Evolutionary conservation across 805 yeast species (phyloP).

Genomic region (Kodamaea leandrae): DNA sequence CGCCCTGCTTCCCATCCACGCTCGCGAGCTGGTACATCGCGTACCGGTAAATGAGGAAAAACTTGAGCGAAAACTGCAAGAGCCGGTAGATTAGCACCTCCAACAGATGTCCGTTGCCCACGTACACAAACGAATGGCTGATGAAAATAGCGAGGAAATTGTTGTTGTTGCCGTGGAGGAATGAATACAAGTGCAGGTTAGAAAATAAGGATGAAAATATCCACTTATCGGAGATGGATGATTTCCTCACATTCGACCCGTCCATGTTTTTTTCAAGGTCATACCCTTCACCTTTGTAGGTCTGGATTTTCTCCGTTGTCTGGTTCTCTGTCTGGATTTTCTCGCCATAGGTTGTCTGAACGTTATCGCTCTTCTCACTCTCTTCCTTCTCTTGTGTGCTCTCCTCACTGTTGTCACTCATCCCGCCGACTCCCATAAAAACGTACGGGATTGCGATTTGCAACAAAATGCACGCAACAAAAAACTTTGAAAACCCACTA

Average conservation of each 20-base stretch:
- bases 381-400: no score
- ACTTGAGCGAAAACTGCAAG: constrained; percentile 27
- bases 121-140: constrained; percentile 32
- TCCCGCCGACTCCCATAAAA: constrained; percentile 13
- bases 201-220: constrained; percentile 17
- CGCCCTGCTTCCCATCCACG: constrained; percentile 11
- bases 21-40: constrained; percentile 28
- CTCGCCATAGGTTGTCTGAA: no score
- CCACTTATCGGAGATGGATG: no score
- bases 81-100: constrained; percentile 16
- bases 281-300: no score
- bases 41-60: constrained; percentile 33
- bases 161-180: constrained; percentile 29
- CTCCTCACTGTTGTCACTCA: no score
- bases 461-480: constrained; percentile 16
- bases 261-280: no score
- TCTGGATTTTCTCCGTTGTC: no score
- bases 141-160: constrained; percentile 35
- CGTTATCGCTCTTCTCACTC: no score
- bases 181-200: constrained; percentile 1
- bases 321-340: no score
- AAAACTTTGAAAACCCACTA: constrained; percentile 9
- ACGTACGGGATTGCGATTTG: constrained; percentile 23
- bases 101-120: constrained; percentile 15
- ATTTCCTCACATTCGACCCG: no score